These are phyloP conservation scores for Wickerhamomyces kurtzmanii DNA, from an alignment of 805 yeast species.

Conservation along the genomic window DNA sequence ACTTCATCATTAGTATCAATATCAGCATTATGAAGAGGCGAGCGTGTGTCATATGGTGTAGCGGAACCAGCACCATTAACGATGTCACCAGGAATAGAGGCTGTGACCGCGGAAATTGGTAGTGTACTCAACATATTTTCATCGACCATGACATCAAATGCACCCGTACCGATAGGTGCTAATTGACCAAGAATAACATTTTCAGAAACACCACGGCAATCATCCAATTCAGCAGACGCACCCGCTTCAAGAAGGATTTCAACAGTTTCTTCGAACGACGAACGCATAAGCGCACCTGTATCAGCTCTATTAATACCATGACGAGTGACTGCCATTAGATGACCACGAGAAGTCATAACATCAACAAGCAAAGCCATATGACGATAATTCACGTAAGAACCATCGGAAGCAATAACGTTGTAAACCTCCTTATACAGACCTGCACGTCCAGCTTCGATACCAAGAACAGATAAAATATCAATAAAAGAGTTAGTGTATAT, in stretches of 20 bases:
- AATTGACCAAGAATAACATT: conserved; percentile 96
- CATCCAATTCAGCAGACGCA: conserved; percentile 95
- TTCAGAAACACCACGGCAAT: conserved; percentile 97
- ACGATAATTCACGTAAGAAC: conserved; percentile 97
- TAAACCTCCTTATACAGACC: conserved; percentile 90
- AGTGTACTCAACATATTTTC: conserved; percentile 65
- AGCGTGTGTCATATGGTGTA: conserved; percentile 75
- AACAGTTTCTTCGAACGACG: conserved; percentile 98
- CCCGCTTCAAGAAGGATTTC: conserved; percentile 97
- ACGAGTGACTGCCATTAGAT: conserved; percentile 97
- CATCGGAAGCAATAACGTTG: conserved; percentile 98
- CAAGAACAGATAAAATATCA: conserved; percentile 87
- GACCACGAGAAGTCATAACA: conserved; percentile 98
- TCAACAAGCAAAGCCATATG: conserved; percentile 97
- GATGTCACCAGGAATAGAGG: conserved; percentile 26
- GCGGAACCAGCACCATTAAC: conserved; percentile 69
- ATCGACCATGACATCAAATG: conserved; percentile 91
- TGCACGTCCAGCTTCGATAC: conserved; percentile 97
- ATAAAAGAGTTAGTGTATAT: conserved; percentile 95
- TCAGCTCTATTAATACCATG: conserved; percentile 98
- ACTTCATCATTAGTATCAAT: conserved; percentile 58
- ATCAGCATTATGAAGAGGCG: conserved; percentile 53
- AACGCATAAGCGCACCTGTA: conserved; percentile 98
- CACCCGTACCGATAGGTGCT: conserved; percentile 98
- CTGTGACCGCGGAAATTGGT: conserved; percentile 23